Evolutionary conservation across 1,284 basidiomycete genomes (phyloP), one percentile per base, ranked within the genome.

Genomic region (Quambalaria eucalypti): DNA sequence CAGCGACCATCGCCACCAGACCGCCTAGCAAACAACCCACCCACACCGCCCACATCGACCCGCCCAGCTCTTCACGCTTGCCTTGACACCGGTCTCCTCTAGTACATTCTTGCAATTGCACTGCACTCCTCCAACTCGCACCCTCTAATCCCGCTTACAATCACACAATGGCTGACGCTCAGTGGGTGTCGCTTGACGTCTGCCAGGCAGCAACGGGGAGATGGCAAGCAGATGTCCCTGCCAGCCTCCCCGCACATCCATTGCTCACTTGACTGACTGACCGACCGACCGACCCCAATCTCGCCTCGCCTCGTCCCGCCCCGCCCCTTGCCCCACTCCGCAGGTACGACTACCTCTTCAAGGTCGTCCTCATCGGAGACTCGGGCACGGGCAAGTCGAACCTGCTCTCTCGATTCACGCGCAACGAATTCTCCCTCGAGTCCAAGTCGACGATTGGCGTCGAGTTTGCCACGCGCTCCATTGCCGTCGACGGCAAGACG

Each of bases 361-460:
- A 72, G 61, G 70, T 73, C 39, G 92, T 97, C 66, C 84, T 97
- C 67, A 97, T 97, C 81, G 93, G 95, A 76, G 93, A 98, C 80
- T 95, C 90, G 66, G 95, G 93, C 70, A 93, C 97, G 76, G 93
- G 93, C 78, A 98, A 98, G 84, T 96, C 81, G 79, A 82, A 73
- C 63, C 61, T 75, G 25, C 69, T 75, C 49, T 71, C 68, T 48
- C 66, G 73, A 51, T 99, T 99, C 84, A 98, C 93, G 64, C 85
- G 93, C 66, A 97, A 97, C 77, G 93, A 97, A 80, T 99, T 98
- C 84, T 95, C 93, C 81, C 83, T 95, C 73, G 93, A 98, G 76
- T 92, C 90, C 59, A 97, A 97, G 62, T 68, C 65, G 48, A 98
- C 93, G 23, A 98, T 99, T 77, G 93, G 93, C 57, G 95, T 99